These are phyloP conservation scores for Psilocybe cubensis DNA, from an alignment of 768 basidiomycete species.

Conservation along the genomic window DNA sequence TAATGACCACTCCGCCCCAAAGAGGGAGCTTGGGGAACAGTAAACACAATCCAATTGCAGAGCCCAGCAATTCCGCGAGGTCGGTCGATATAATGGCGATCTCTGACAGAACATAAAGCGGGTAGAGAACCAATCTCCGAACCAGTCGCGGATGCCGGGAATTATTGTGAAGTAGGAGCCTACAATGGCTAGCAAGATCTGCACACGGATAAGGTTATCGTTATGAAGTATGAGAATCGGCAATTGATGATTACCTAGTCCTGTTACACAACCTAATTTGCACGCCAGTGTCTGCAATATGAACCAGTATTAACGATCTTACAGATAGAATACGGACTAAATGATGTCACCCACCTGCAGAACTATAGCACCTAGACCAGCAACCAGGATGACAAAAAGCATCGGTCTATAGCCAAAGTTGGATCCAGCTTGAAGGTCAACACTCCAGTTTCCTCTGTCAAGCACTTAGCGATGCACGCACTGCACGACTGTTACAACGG, in stretches of 20 bases:
- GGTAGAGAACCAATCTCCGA: slow-evolving; percentile 54
- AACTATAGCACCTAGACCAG: slow-evolving; percentile 81
- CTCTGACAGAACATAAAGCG: slow-evolving; percentile 57
- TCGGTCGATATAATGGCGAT: slow-evolving; percentile 71
- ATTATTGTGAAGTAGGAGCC: slow-evolving; percentile 56
- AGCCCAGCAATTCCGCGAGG: slow-evolving; percentile 70
- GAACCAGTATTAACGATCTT: slow-evolving; percentile 1
- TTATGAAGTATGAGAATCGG: background rate
- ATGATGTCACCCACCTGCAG: slow-evolving; percentile 66
- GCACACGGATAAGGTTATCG: background rate
- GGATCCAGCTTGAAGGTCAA: slow-evolving; percentile 80
- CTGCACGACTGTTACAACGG: slow-evolving; percentile 13
- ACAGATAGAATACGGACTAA: slow-evolving; percentile 14
- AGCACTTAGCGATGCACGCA: background rate
- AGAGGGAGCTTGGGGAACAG: slow-evolving; percentile 61
- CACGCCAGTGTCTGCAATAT: slow-evolving; percentile 61
- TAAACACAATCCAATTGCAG: slow-evolving; percentile 71
- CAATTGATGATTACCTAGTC: slow-evolving; percentile 47
- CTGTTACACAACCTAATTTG: slow-evolving; percentile 70
- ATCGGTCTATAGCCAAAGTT: slow-evolving; percentile 79
- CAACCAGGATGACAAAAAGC: slow-evolving; percentile 81
- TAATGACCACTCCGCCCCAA: slow-evolving; percentile 59
- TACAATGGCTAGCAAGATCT: slow-evolving; percentile 66
- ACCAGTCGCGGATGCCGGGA: slow-evolving; percentile 49
- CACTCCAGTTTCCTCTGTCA: slow-evolving; percentile 74